Conservation (phyloP, 495 filamentous ascomycete genomes). For the Neurospora sp. region DNA sequence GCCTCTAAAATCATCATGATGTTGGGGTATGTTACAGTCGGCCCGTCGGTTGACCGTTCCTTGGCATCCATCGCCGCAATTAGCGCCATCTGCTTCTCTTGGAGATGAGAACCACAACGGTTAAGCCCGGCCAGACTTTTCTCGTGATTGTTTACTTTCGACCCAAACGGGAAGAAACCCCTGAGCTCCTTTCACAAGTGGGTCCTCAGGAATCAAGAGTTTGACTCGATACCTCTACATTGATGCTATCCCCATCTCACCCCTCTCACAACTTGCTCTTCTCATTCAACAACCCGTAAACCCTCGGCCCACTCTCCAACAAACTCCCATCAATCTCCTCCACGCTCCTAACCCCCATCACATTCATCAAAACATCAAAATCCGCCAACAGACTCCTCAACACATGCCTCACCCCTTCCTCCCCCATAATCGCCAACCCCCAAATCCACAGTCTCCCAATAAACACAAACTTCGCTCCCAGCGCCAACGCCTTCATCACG, state of each 20-base stretch:
- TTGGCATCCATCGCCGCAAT: background rate
- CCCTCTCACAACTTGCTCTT: background rate
- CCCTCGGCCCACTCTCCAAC: constrained; percentile 27
- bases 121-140: background rate
- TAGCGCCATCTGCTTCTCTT: background rate
- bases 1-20: no score
- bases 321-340: constrained; percentile 40
- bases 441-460: constrained; percentile 42
- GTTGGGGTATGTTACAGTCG: no score
- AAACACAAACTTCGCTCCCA: constrained; percentile 43
- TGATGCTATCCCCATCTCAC: background rate
- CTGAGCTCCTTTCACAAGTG: background rate
- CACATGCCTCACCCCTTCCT: constrained; percentile 48
- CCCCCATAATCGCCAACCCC: constrained; percentile 41
- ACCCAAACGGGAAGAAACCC: background rate
- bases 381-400: constrained; percentile 48
- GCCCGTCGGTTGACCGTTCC: no score
- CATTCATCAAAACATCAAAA: constrained; percentile 49
- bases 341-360: constrained; percentile 44
- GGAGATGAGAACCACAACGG: background rate
- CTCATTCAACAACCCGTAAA: background rate
- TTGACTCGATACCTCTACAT: no score
- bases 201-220: background rate
- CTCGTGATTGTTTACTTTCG: background rate
- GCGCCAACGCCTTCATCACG: constrained; percentile 39